phyloP scores from a whole-genome alignment of 148 eudicot species.

The Chenopodium formosanum region DNA sequence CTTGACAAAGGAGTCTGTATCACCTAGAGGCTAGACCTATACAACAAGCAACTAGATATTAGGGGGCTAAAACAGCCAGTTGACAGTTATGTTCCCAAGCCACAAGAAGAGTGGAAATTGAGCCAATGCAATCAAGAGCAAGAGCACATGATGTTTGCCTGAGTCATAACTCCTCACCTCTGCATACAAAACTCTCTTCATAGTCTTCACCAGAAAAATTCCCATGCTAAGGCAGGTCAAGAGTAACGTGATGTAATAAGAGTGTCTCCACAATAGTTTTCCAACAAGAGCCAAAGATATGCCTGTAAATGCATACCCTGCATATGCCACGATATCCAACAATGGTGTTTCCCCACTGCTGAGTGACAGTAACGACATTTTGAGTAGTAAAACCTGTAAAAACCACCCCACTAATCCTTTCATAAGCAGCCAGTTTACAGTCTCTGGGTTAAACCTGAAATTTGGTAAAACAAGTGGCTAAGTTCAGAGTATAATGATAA shows the following conservation, averaged over 20 bases:
- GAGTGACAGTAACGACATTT: slow-evolving; percentile 58
- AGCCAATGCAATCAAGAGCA: slow-evolving; percentile 71
- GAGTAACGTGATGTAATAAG: slow-evolving; percentile 57
- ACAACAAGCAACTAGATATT: not conserved
- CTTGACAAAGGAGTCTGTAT: not conserved
- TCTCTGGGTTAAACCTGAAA: slow-evolving; percentile 46
- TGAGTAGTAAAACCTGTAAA: slow-evolving; percentile 49
- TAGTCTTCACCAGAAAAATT: slow-evolving; percentile 73
- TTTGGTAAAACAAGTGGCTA: not conserved
- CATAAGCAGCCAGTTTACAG: slow-evolving; percentile 46
- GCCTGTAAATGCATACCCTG: slow-evolving; percentile 75
- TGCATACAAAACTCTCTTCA: slow-evolving; percentile 74
- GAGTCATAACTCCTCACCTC: slow-evolving; percentile 75
- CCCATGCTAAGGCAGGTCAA: slow-evolving; percentile 88
- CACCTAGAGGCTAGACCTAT: slow-evolving; percentile 23
- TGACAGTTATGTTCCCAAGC: slow-evolving; percentile 70
- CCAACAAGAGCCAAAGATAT: slow-evolving; percentile 59
- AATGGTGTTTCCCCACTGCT: slow-evolving; percentile 73
- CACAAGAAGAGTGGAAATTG: slow-evolving; percentile 77
- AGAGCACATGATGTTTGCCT: slow-evolving; percentile 60
- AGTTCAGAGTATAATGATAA: not conserved
- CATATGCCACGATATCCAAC: slow-evolving; percentile 70
- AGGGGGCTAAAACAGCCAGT: slow-evolving; percentile 53
- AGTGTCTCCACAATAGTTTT: slow-evolving; percentile 44
- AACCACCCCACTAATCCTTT: slow-evolving; percentile 56